phyloP scores from a whole-genome alignment of 805 yeast species.

The Metschnikowia gelsemii region DNA sequence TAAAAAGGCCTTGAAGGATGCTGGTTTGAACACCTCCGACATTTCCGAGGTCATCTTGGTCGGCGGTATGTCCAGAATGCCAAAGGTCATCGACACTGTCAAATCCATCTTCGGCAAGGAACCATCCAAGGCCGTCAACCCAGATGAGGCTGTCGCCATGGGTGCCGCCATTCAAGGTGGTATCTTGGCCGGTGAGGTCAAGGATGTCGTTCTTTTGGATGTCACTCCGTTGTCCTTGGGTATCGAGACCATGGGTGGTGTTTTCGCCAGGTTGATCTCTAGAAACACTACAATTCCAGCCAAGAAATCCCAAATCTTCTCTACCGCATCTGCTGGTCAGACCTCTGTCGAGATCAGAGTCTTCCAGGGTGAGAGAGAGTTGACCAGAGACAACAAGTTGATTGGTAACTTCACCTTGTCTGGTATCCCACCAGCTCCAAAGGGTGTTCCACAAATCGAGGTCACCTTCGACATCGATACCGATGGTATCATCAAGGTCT shows the following conservation, averaged over 20 bases:
- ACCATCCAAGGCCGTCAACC: slow-evolving; percentile 91
- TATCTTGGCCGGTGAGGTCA: slow-evolving; percentile 90
- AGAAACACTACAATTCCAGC: slow-evolving; percentile 97
- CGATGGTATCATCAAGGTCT: slow-evolving; percentile 94
- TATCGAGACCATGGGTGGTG: slow-evolving; percentile 98
- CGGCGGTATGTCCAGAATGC: slow-evolving; percentile 94
- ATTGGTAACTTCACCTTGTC: slow-evolving; percentile 94
- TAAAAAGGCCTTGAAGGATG: slow-evolving; percentile 80
- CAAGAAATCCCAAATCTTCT: slow-evolving; percentile 91
- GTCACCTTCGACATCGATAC: slow-evolving; percentile 96
- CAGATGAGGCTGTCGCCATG: slow-evolving; percentile 91
- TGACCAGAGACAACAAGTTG: slow-evolving; percentile 95
- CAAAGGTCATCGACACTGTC: slow-evolving; percentile 78
- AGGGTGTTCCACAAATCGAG: slow-evolving; percentile 93
- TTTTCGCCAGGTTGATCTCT: slow-evolving; percentile 85
- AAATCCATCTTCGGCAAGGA: slow-evolving; percentile 74
- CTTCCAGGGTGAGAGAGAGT: slow-evolving; percentile 99
- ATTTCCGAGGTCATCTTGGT: slow-evolving; percentile 80
- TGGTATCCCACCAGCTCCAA: slow-evolving; percentile 94
- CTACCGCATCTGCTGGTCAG: slow-evolving; percentile 95
- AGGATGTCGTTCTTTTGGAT: slow-evolving; percentile 85
- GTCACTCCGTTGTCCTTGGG: slow-evolving; percentile 89
- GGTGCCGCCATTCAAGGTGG: slow-evolving; percentile 99
- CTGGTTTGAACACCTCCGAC: slow-evolving; percentile 62
- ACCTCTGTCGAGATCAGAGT: slow-evolving; percentile 96